These are phyloP conservation scores for Rubia balearica DNA, from an alignment of 305 asterid genomes.

Conservation along the genomic window DNA sequence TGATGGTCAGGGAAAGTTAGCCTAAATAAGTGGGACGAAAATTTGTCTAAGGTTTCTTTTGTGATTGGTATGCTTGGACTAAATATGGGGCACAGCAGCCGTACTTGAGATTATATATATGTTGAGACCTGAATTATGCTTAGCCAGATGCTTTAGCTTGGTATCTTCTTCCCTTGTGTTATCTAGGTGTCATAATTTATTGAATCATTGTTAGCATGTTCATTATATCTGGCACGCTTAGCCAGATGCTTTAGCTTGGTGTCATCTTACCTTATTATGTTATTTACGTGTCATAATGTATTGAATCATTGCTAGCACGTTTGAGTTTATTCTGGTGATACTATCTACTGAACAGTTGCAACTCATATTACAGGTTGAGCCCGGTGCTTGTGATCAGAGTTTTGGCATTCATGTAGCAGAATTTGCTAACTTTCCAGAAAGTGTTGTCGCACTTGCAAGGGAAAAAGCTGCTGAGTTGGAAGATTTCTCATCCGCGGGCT, in stretches of 20 bases:
- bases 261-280: not conserved
- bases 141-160: not conserved
- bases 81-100: not conserved
- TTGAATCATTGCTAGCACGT: not conserved
- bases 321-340: slow-evolving; percentile 4
- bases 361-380: slow-evolving; percentile 59
- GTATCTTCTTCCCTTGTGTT: slow-evolving; percentile 1
- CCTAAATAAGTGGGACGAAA: not conserved
- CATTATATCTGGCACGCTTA: not conserved
- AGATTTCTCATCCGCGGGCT: slow-evolving; percentile 64
- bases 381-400: slow-evolving; percentile 98
- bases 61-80: not conserved
- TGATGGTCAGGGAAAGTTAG: not conserved
- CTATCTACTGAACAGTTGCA: slow-evolving; percentile 8
- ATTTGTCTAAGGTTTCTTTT: not conserved
- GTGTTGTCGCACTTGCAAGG: slow-evolving; percentile 85
- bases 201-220: not conserved
- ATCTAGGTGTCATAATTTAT: not conserved
- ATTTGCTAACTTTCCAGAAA: slow-evolving; percentile 92
- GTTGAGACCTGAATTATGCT: not conserved
- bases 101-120: not conserved
- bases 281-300: not conserved
- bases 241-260: not conserved
- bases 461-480: slow-evolving; percentile 94
- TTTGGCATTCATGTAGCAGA: slow-evolving; percentile 98